Evolutionary conservation across 768 basidiomycete genomes (phyloP).

Genomic region (Leccinellum albellum): DNA sequence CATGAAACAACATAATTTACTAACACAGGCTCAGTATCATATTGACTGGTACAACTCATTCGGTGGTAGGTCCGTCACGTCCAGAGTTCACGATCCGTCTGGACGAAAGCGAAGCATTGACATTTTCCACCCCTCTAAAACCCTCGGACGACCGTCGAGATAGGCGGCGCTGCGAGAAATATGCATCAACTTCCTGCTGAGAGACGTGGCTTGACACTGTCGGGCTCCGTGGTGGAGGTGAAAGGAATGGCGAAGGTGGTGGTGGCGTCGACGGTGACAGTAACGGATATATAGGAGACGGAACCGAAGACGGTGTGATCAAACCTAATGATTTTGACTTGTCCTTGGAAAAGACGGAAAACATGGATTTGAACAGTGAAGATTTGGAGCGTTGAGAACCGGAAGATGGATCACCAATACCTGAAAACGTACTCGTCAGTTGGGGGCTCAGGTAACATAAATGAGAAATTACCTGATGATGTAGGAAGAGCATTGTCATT

Average conservation of each 20-base stretch:
- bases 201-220: slow-evolving; percentile 9
- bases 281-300: slow-evolving; percentile 13
- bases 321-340: slow-evolving; percentile 60
- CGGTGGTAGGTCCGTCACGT: slow-evolving; percentile 3
- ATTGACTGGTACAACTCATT: slow-evolving; percentile 5
- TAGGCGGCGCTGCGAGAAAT: slow-evolving; percentile 35
- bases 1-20: slow-evolving; percentile 1
- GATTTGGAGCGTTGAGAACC: slow-evolving; percentile 41
- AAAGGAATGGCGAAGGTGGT: slow-evolving; percentile 17
- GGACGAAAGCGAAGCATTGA: slow-evolving; percentile 22
- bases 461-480: slow-evolving; percentile 42
- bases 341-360: slow-evolving; percentile 41
- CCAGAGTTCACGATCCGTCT: slow-evolving; percentile 14
- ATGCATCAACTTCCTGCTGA: slow-evolving; percentile 34
- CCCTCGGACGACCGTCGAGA: slow-evolving; percentile 33
- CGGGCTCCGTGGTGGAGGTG: slow-evolving; percentile 28
- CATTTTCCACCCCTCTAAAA: slow-evolving; percentile 3
- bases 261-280: slow-evolving; percentile 30
- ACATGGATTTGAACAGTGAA: slow-evolving; percentile 67
- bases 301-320: slow-evolving; percentile 48
- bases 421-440: slow-evolving; percentile 4
- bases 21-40: not conserved
- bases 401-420: slow-evolving; percentile 22
- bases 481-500: slow-evolving; percentile 93
- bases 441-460: not conserved